Conservation (phyloP, 139 green algal genomes). For the Volvox reticuliferus region DNA sequence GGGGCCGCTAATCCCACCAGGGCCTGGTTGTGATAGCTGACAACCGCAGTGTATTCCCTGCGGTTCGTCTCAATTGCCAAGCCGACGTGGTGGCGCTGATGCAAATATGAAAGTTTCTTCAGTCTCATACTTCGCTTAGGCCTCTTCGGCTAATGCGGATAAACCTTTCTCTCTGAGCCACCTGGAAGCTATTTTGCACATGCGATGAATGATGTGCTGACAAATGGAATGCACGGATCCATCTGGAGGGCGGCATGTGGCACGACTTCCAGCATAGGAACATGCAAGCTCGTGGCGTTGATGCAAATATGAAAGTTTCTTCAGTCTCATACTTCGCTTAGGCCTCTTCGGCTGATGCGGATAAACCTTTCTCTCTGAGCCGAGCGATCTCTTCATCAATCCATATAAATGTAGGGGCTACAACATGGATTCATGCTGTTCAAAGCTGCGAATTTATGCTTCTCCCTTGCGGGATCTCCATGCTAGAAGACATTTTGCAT, state of each 20-base stretch:
- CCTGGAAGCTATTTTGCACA: not conserved
- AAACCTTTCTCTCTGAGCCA: slow-evolving; percentile 53
- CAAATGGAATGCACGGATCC: too few relatives aligned
- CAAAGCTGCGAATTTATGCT: too few relatives aligned
- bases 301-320: slow-evolving; percentile 31
- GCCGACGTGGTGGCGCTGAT: not conserved
- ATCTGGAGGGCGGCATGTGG: too few relatives aligned
- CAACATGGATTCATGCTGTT: too few relatives aligned
- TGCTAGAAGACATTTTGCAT: too few relatives aligned
- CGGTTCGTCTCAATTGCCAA: too few relatives aligned
- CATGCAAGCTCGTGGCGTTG: not conserved
- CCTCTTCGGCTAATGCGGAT: not conserved
- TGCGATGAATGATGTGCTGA: not conserved
- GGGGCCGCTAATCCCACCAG: too few relatives aligned
- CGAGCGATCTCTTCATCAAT: not conserved
- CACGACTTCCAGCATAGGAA: too few relatives aligned
- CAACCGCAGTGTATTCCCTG: too few relatives aligned
- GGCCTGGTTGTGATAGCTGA: too few relatives aligned
- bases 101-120: slow-evolving; percentile 18
- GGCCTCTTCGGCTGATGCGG: not conserved
- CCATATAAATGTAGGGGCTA: too few relatives aligned
- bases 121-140: slow-evolving; percentile 45
- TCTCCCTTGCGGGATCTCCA: too few relatives aligned
- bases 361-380: slow-evolving; percentile 47
- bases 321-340: slow-evolving; percentile 53